Evolutionary conservation across 139 green algal genomes (phyloP).

Genomic region (Micractinium conductrix): DNA sequence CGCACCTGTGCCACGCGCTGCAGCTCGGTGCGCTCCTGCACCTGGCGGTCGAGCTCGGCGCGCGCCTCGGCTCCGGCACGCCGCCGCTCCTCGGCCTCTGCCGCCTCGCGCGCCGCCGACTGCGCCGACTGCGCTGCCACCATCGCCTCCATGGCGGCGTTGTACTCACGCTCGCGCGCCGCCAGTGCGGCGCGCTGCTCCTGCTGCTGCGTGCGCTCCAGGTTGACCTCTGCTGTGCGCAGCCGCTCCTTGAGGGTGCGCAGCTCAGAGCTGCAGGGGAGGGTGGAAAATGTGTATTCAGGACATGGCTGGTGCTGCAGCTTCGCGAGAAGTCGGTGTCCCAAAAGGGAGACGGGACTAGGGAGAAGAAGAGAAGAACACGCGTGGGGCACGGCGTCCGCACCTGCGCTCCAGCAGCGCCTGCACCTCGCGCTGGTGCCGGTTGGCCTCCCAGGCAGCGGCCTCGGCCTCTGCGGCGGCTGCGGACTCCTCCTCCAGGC

Average conservation of each 20-base stretch:
- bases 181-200: constrained; percentile 2
- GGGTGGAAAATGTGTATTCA: no score
- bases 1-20: constrained; percentile 50
- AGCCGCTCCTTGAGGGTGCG: constrained; percentile 43
- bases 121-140: neutral
- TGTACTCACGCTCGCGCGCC: constrained; percentile 16
- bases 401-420: constrained; percentile 23
- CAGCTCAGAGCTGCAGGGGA: constrained; percentile 26
- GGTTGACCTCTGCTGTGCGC: constrained; percentile 16
- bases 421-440: constrained; percentile 26
- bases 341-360: no score
- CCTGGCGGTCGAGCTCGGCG: constrained; percentile 49
- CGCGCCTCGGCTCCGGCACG: neutral
- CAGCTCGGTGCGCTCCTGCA: constrained; percentile 53
- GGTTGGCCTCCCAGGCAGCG: constrained; percentile 4
- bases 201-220: constrained; percentile 19
- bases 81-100: neutral
- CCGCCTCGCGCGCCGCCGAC: constrained; percentile 10
- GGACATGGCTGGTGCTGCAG: no score
- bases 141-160: neutral
- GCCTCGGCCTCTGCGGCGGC: constrained; percentile 3
- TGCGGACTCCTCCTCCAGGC: constrained; percentile 16
- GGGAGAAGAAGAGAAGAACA: no score
- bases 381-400: no score
- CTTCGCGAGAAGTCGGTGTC: no score